Conservation (phyloP, 2,329 filamentous ascomycete genomes). For the Diaporthe batatas region DNA sequence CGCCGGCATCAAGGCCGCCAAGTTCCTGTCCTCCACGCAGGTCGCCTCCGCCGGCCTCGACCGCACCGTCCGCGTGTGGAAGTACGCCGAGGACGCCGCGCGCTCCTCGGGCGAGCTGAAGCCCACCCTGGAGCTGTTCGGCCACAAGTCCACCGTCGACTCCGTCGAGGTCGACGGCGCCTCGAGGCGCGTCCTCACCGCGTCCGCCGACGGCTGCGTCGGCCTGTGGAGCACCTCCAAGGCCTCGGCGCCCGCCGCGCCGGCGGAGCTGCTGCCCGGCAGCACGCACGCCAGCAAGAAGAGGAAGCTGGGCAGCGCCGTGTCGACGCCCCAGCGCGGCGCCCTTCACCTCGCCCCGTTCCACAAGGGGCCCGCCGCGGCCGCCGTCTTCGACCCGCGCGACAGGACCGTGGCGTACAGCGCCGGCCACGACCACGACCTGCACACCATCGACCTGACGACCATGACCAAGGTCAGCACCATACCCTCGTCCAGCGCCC, state of each 20-base stretch:
- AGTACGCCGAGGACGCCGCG: slow-evolving; percentile 78
- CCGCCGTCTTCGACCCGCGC: slow-evolving; percentile 84
- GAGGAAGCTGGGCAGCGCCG: slow-evolving; percentile 72
- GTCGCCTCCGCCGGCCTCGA: slow-evolving; percentile 88
- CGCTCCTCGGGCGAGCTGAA: slow-evolving; percentile 73
- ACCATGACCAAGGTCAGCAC: slow-evolving; percentile 84
- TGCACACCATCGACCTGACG: slow-evolving; percentile 91
- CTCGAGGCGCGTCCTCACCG: slow-evolving; percentile 84
- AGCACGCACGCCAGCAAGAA: slow-evolving; percentile 77
- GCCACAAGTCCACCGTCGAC: slow-evolving; percentile 70
- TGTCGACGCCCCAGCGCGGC: slow-evolving; percentile 76
- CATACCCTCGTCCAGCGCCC: slow-evolving; percentile 84
- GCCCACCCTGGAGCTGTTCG: slow-evolving; percentile 75
- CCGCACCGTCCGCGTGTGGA: slow-evolving; percentile 89
- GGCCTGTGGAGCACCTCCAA: slow-evolving; percentile 92
- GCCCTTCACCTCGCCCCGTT: slow-evolving; percentile 79
- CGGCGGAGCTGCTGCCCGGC: slow-evolving; percentile 76
- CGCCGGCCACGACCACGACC: slow-evolving; percentile 88
- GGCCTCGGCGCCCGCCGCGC: slow-evolving; percentile 79
- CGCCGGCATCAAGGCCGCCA: slow-evolving; percentile 83
- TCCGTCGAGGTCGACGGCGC: slow-evolving; percentile 78
- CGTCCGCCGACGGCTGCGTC: slow-evolving; percentile 84
- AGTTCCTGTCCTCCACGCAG: slow-evolving; percentile 82
- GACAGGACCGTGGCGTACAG: slow-evolving; percentile 94
- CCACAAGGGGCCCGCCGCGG: slow-evolving; percentile 81